Conservation (phyloP, 2,329 filamentous ascomycete species). For the Trichoderma arundinaceum region DNA sequence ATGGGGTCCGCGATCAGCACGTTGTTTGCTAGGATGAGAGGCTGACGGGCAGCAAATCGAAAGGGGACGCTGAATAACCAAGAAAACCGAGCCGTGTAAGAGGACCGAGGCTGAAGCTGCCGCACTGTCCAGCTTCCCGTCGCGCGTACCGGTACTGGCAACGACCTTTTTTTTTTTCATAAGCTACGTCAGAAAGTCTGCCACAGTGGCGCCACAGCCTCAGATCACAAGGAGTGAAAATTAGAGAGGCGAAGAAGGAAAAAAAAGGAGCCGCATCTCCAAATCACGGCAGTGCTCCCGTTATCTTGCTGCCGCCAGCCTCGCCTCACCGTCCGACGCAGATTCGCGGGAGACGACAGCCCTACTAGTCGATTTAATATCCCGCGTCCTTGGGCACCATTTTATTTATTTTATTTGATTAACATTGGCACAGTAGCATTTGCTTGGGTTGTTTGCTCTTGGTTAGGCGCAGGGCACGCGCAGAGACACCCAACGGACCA, state of each 20-base stretch:
- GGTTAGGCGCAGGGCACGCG: background rate
- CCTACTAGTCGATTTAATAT: constrained; percentile 21
- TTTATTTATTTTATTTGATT: background rate
- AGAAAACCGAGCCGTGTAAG: background rate
- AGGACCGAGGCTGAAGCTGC: background rate
- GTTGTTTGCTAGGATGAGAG: constrained; percentile 19
- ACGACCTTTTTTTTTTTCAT: no score
- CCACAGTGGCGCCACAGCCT: constrained; percentile 4
- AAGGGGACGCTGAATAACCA: background rate
- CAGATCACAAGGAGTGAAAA: background rate
- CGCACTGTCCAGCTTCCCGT: constrained; percentile 21
- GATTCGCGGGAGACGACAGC: constrained; percentile 20
- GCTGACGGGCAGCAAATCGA: background rate
- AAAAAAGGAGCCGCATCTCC: constrained; percentile 3
- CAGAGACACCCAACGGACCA: background rate
- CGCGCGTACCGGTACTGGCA: background rate
- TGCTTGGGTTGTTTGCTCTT: constrained; percentile 20
- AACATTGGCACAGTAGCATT: background rate
- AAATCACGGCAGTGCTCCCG: constrained; percentile 16
- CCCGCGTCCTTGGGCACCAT: background rate
- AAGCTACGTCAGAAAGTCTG: constrained; percentile 13
- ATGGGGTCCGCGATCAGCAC: constrained; percentile 2
- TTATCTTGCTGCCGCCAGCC: constrained; percentile 2
- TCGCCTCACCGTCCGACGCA: constrained; percentile 16
- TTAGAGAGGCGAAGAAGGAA: background rate